phyloP scores from a whole-genome alignment of 768 basidiomycete species.

The Hericium rajendrae region DNA sequence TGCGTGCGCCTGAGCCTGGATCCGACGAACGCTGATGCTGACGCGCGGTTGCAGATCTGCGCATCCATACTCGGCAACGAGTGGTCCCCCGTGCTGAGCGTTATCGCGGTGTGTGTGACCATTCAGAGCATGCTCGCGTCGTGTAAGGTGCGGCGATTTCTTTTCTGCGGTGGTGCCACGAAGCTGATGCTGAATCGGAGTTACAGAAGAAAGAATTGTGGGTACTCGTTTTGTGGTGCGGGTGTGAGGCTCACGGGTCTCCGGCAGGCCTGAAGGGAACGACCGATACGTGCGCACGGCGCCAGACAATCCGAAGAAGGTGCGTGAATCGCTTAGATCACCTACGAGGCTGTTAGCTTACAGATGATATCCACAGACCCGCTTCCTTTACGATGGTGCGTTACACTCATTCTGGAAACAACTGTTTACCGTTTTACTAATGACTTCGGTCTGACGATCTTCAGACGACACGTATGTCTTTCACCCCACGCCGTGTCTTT shows the following conservation, averaged over 20 bases:
- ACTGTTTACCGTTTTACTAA: not conserved
- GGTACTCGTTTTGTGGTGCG: not conserved
- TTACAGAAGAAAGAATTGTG: constrained; percentile 56
- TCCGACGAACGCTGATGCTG: constrained; percentile 8
- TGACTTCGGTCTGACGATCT: no score
- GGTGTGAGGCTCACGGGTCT: not conserved
- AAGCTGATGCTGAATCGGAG: not conserved
- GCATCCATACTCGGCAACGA: constrained; percentile 84
- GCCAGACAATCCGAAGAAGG: constrained; percentile 84
- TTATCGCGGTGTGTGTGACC: constrained; percentile 73
- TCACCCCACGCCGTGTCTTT: no score
- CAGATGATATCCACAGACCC: constrained; percentile 38
- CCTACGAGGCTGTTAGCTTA: not conserved
- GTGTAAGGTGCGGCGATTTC: constrained; percentile 57
- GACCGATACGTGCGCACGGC: constrained; percentile 72
- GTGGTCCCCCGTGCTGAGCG: constrained; percentile 85
- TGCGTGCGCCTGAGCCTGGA: constrained; percentile 25
- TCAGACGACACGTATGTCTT: constrained; percentile 15
- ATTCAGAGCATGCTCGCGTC: constrained; percentile 90
- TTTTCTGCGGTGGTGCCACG: not conserved
- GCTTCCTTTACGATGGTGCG: constrained; percentile 74
- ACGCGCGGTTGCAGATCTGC: constrained; percentile 51
- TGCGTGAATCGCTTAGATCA: constrained; percentile 21
- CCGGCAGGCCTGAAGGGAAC: constrained; percentile 65
- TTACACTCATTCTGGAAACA: not conserved